A percentile compares a stretch with the other conserved stretches of the same genome.
Conservation (phyloP, 768 basidiomycete genomes). For the Royoungia palumana region DNA sequence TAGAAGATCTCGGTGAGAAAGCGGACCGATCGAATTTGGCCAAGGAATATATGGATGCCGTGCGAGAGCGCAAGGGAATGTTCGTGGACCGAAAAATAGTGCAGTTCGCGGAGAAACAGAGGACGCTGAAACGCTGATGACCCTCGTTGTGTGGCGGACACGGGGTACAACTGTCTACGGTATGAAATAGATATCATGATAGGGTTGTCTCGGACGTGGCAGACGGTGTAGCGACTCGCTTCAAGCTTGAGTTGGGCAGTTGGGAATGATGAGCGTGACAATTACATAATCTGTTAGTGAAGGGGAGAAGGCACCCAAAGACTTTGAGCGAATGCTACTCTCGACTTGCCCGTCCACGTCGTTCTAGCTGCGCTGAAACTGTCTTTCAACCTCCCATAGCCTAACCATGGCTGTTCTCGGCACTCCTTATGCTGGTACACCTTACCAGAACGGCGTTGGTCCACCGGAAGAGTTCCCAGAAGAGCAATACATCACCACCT, state of each 20-base stretch:
- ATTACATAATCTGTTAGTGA: conserved; percentile 26
- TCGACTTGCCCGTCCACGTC: conserved; percentile 11
- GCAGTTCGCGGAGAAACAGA: conserved; percentile 94
- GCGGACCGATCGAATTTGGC: conserved; percentile 93
- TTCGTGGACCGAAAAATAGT: conserved; percentile 95
- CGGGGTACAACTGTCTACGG: neutral
- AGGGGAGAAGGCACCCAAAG: conserved; percentile 10
- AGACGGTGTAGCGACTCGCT: conserved; percentile 13
- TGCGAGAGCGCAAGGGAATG: conserved; percentile 90
- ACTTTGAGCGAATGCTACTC: conserved; percentile 6
- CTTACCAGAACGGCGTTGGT: conserved; percentile 22
- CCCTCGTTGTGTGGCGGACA: neutral
- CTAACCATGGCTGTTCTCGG: conserved; percentile 25
- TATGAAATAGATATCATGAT: conserved; percentile 10
- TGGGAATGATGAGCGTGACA: no score
- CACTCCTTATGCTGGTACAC: conserved; percentile 18
- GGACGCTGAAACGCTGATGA: conserved; percentile 67
- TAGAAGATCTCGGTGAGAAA: conserved; percentile 96
- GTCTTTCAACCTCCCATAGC: conserved; percentile 1
- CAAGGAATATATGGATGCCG: conserved; percentile 86
- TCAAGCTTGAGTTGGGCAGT: no score
- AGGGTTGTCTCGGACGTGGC: conserved; percentile 2
- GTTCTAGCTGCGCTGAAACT: neutral
- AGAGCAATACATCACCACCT: conserved; percentile 60
- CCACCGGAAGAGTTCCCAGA: conserved; percentile 38